These are phyloP conservation scores for Leccinum solheimii DNA, from an alignment of 1,284 basidiomycete species.

Conservation along the genomic window DNA sequence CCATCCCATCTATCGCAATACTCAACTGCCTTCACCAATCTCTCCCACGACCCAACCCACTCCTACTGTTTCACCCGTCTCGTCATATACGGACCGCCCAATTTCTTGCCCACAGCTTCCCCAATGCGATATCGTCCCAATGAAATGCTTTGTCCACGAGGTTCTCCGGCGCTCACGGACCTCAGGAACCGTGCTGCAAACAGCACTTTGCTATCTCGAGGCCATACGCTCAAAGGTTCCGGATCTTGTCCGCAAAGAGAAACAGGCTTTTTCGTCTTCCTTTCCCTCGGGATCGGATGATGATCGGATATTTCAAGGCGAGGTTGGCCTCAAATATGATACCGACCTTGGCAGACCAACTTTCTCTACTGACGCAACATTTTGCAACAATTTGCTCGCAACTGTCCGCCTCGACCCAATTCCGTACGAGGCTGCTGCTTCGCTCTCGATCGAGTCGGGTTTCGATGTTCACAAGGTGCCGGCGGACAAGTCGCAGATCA, in stretches of 20 bases:
- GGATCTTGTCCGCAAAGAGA: slow-evolving; percentile 52
- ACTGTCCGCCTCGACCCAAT: slow-evolving; percentile 40
- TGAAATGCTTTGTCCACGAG: slow-evolving; percentile 75
- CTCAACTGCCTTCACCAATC: slow-evolving; percentile 50
- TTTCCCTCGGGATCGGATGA: slow-evolving; percentile 44
- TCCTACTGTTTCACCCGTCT: slow-evolving; percentile 32
- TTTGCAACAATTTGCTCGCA: slow-evolving; percentile 34
- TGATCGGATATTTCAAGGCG: slow-evolving; percentile 47
- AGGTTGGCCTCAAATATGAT: slow-evolving; percentile 37
- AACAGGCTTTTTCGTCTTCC: slow-evolving; percentile 39
- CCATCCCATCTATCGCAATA: slow-evolving; percentile 33
- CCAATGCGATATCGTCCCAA: slow-evolving; percentile 48
- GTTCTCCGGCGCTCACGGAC: slow-evolving; percentile 74
- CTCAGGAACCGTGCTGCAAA: slow-evolving; percentile 74
- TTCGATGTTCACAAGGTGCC: slow-evolving; percentile 19
- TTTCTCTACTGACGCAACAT: slow-evolving; percentile 7
- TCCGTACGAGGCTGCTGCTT: slow-evolving; percentile 5
- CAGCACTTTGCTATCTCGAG: slow-evolving; percentile 77
- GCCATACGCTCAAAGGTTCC: slow-evolving; percentile 68
- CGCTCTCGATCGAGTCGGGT: slow-evolving; percentile 9
- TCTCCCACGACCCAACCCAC: slow-evolving; percentile 41
- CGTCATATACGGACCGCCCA: slow-evolving; percentile 22
- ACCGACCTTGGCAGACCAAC: slow-evolving; percentile 10
- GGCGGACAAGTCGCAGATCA: slow-evolving; percentile 21
- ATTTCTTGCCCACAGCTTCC: slow-evolving; percentile 20